These are phyloP conservation scores for Flaveria brownii DNA, from an alignment of 129 eudicot genomes.

Conservation along the genomic window DNA sequence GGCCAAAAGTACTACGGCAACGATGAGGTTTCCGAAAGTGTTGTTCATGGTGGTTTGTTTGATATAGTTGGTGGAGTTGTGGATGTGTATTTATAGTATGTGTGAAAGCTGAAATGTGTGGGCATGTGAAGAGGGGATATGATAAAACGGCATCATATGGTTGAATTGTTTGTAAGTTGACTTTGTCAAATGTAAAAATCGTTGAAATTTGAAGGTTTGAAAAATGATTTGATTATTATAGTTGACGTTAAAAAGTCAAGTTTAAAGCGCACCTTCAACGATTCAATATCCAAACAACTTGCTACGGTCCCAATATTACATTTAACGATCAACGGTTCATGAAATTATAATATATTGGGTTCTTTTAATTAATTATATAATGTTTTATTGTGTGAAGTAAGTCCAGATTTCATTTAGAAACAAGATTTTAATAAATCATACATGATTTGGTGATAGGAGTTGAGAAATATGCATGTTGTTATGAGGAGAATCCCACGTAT, in stretches of 20 bases:
- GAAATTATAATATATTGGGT: too few relatives aligned
- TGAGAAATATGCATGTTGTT: too few relatives aligned
- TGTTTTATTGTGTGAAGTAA: too few relatives aligned
- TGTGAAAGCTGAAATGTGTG: background rate
- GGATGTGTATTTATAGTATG: slow-evolving; percentile 15
- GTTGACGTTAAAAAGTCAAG: background rate
- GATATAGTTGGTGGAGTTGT: background rate
- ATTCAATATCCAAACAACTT: too few relatives aligned
- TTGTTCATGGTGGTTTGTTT: slow-evolving; percentile 27
- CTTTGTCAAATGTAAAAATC: background rate
- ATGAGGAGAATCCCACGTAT: too few relatives aligned
- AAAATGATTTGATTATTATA: background rate
- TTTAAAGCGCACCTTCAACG: background rate
- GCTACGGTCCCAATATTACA: too few relatives aligned
- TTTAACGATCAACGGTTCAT: too few relatives aligned
- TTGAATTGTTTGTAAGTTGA: slow-evolving; percentile 5
- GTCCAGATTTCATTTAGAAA: too few relatives aligned
- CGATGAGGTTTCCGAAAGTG: slow-evolving; percentile 10
- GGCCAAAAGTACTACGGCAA: slow-evolving; percentile 12
- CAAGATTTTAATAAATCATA: too few relatives aligned
- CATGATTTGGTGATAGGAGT: too few relatives aligned
- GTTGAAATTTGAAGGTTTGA: background rate
- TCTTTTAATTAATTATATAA: too few relatives aligned
- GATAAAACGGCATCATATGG: background rate
- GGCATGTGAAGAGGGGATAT: background rate